Conservation (phyloP, 1,284 basidiomycete species). For the Malassezia pachydermatis region DNA sequence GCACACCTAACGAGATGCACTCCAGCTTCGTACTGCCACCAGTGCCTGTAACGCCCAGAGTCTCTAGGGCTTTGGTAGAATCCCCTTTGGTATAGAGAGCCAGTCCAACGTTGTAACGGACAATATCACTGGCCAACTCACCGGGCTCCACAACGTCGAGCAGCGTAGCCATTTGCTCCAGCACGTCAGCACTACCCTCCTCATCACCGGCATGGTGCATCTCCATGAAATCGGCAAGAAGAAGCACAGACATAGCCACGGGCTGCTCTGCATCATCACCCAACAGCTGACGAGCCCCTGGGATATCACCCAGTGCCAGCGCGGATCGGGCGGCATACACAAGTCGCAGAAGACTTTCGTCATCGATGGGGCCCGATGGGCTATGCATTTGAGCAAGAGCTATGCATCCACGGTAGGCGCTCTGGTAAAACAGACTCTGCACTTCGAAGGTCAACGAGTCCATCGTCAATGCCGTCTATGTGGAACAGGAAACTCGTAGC, state of each 20-base stretch:
- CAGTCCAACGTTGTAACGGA: slow-evolving; percentile 24
- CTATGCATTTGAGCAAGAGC: slow-evolving; percentile 23
- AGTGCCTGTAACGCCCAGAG: slow-evolving; percentile 25
- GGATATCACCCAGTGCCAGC: slow-evolving; percentile 29
- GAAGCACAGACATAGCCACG: slow-evolving; percentile 23
- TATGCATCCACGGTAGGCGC: slow-evolving; percentile 39
- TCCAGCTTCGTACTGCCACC: slow-evolving; percentile 33
- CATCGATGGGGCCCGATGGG: slow-evolving; percentile 18
- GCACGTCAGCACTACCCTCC: slow-evolving; percentile 16
- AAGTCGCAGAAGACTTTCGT: slow-evolving; percentile 19
- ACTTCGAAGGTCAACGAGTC: slow-evolving; percentile 31
- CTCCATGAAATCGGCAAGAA: slow-evolving; percentile 32
- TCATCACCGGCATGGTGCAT: slow-evolving; percentile 21
- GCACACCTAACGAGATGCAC: slow-evolving; percentile 41
- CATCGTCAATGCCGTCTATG: slow-evolving; percentile 13
- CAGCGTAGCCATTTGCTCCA: slow-evolving; percentile 34
- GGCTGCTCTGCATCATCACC: slow-evolving; percentile 16
- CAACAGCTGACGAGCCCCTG: slow-evolving; percentile 29
- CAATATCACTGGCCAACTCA: slow-evolving; percentile 24
- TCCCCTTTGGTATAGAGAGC: slow-evolving; percentile 36
- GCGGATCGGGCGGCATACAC: slow-evolving; percentile 42
- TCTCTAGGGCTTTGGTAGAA: slow-evolving; percentile 34
- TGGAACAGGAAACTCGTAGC: too few relatives aligned
- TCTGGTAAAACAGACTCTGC: slow-evolving; percentile 45
- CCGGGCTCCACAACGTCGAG: slow-evolving; percentile 39